Conservation (phyloP, 352 stramenopile species). For the Globisporangium barbulae region DNA sequence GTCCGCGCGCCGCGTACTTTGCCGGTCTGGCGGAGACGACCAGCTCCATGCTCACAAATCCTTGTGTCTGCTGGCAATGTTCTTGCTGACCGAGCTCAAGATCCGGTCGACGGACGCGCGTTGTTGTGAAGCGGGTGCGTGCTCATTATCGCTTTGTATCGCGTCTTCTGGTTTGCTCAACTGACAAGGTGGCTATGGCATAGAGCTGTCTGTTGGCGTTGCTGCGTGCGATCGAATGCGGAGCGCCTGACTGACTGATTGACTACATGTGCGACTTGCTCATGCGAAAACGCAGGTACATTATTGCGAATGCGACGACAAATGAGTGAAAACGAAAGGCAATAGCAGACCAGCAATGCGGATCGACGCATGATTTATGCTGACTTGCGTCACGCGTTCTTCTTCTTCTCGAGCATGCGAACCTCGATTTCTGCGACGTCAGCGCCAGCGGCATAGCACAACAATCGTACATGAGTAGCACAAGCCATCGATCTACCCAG, state of each 20-base stretch:
- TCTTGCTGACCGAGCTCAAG: not conserved
- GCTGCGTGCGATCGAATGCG: not conserved
- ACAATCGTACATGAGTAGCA: not conserved
- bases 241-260: not conserved
- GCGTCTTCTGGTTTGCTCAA: not conserved
- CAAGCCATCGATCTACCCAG: not conserved
- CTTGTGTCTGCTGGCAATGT: not conserved
- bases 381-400: not conserved
- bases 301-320: not conserved
- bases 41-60: not conserved
- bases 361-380: no score
- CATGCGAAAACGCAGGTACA: not conserved
- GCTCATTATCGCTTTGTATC: not conserved
- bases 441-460: not conserved
- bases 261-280: not conserved
- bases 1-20: constrained; percentile 48
- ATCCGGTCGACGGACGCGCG: not conserved
- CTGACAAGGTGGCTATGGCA: not conserved
- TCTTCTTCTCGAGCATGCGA: not conserved
- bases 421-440: not conserved
- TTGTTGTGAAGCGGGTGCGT: not conserved
- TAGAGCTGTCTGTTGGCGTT: not conserved
- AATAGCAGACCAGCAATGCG: not conserved
- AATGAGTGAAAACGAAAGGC: not conserved
- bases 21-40: constrained; percentile 50